Evolutionary conservation across 306 rosid genomes (phyloP).

Genomic region (Canavalia gladiata): DNA sequence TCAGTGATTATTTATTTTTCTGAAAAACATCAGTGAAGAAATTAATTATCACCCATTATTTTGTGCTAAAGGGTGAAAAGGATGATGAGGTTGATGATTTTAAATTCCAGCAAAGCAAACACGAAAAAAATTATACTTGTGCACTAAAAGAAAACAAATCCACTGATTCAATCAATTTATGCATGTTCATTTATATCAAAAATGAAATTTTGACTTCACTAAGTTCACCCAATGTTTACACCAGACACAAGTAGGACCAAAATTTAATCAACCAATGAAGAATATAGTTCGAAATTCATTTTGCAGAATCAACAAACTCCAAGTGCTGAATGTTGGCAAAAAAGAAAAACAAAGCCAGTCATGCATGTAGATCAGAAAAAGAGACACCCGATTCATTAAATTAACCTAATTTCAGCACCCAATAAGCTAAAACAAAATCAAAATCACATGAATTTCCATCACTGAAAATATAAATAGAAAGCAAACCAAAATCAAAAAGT

Average conservation of each 20-base stretch:
- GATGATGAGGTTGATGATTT: not conserved
- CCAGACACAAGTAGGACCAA: not conserved
- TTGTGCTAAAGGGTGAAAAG: not conserved
- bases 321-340: not conserved
- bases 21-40: not conserved
- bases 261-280: not conserved
- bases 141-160: not conserved
- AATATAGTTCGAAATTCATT: constrained; percentile 16
- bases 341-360: not conserved
- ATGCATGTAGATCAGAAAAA: constrained; percentile 1
- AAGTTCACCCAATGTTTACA: constrained; percentile 9
- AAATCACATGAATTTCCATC: not conserved
- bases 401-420: constrained; percentile 13
- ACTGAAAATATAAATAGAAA: not conserved
- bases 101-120: not conserved
- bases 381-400: constrained; percentile 28
- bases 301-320: not conserved
- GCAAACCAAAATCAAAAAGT: not conserved
- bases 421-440: constrained; percentile 10
- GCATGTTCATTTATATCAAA: not conserved
- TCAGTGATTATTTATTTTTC: not conserved
- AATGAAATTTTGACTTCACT: not conserved
- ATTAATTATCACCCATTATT: not conserved
- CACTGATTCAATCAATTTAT: constrained; percentile 26
- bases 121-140: not conserved